phyloP scores from a whole-genome alignment of 306 rosid genomes.

The Urtica urens region DNA sequence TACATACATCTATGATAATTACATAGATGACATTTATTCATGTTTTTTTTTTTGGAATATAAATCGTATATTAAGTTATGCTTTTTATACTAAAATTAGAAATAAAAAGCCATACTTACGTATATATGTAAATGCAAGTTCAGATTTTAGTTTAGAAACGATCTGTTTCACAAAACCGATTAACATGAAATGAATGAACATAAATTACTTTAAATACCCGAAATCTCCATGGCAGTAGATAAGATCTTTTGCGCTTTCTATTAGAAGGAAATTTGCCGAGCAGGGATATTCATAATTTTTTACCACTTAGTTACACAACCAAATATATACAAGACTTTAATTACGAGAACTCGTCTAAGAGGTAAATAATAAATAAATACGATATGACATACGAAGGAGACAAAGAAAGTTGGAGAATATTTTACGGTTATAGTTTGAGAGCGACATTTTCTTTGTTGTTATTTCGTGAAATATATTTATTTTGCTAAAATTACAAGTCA shows the following conservation, averaged over 20 bases:
- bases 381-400: neutral
- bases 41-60: too few relatives aligned
- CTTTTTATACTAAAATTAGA: too few relatives aligned
- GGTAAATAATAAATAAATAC: neutral
- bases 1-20: too few relatives aligned
- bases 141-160: too few relatives aligned
- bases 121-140: too few relatives aligned
- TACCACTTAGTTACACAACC: neutral
- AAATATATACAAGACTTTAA: neutral
- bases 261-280: neutral
- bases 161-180: too few relatives aligned
- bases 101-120: too few relatives aligned
- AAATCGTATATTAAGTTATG: too few relatives aligned
- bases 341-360: neutral
- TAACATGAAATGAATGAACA: neutral
- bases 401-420: constrained; percentile 15
- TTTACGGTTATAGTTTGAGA: constrained; percentile 31
- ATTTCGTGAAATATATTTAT: too few relatives aligned
- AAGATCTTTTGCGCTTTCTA: neutral
- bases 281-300: neutral
- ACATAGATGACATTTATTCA: too few relatives aligned
- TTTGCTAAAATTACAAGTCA: constrained; percentile 29
- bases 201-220: neutral
- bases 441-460: constrained; percentile 19
- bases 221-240: neutral